Evolutionary conservation across 441 rosid genomes (phyloP).

Genomic region (Biscutella auriculata): DNA sequence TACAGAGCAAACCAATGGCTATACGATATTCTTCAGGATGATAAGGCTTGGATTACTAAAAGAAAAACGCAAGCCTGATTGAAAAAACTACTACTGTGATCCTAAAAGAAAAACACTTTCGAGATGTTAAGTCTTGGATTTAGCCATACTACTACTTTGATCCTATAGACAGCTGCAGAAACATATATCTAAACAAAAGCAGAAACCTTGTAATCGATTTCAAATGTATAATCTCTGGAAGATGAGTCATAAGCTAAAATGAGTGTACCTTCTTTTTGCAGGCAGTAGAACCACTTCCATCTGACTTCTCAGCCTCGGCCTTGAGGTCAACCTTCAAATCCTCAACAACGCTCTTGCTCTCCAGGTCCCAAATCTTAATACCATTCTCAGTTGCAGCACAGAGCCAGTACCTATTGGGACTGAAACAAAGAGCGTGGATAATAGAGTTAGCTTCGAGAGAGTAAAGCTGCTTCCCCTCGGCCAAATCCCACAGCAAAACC

Average conservation of each 20-base stretch:
- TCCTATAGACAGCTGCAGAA: not conserved
- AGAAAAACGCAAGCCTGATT: too few species aligned
- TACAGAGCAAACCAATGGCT: not conserved
- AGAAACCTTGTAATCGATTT: not conserved
- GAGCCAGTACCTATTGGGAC: slow-evolving; percentile 95
- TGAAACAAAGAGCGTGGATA: slow-evolving; percentile 72
- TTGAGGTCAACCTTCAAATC: slow-evolving; percentile 90
- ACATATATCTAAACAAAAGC: not conserved
- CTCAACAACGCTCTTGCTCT: slow-evolving; percentile 87
- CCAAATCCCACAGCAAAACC: slow-evolving; percentile 84
- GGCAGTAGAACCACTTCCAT: slow-evolving; percentile 36
- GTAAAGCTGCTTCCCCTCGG: slow-evolving; percentile 86
- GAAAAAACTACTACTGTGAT: not conserved
- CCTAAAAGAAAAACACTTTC: too few species aligned
- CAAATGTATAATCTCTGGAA: not conserved
- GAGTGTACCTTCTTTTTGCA: slow-evolving; percentile 21
- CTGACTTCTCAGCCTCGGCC: slow-evolving; percentile 76
- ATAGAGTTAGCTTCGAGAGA: slow-evolving; percentile 68
- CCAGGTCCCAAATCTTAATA: slow-evolving; percentile 94
- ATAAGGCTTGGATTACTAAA: too few species aligned
- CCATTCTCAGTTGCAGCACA: slow-evolving; percentile 87
- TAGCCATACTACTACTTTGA: too few species aligned
- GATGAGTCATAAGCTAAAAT: not conserved
- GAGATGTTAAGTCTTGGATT: too few species aligned
- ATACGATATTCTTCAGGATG: not conserved